Base-by-base conservation (phyloP, 495 filamentous ascomycete genomes). In the Tetracladium setigerum region DNA sequence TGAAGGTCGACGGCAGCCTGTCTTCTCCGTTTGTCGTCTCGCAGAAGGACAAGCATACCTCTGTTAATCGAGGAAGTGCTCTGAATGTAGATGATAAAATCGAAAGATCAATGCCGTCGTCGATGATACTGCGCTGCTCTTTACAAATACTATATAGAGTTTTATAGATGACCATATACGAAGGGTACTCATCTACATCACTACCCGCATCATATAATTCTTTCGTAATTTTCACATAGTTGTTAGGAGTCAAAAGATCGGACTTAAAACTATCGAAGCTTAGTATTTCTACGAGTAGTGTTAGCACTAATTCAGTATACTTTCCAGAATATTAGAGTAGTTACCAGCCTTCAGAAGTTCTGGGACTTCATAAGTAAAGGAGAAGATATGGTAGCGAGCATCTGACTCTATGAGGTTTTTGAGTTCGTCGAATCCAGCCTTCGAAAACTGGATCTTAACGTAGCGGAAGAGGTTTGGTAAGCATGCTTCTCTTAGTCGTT, bases 191-290 rank as follows among this genome's bases (percentile, higher is more conserved):
- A 47, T 47, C 44, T 15, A 17, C 43, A 6, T 14, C 43, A 17
- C 19, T 9, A 7, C 31, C 44, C 32, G 32, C 44, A 27, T 47
- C 34, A 33, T 47, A 47, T 19, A 47, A 24, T 10, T 47, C 44
- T 47, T 47, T 47, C 44, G 44, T 33, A 17, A 18, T 38, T 40
- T 47, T 33, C 31, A 47, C 44, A 33, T 47, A 47, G 34, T 33
- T 47, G 44, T 38, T 33, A 47, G 44, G 44, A 37, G 44, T 47
- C 32, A 47, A 16, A n/a, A 47, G 7, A 38, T 47, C 44, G 44
- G 44, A 47, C 44, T 27, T 47, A 16, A 47, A 47, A 47, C 19
- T 14, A 38, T 47, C 34, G 44, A 47, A 47, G 27, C 38, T 22
- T 19, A 47, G 44, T 37, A 38, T 10, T 9, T 47, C 44, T 47